Evolutionary conservation across 306 rosid species (phyloP), one percentile per base, ranked within the genome.

Genomic region (Canavalia gladiata): DNA sequence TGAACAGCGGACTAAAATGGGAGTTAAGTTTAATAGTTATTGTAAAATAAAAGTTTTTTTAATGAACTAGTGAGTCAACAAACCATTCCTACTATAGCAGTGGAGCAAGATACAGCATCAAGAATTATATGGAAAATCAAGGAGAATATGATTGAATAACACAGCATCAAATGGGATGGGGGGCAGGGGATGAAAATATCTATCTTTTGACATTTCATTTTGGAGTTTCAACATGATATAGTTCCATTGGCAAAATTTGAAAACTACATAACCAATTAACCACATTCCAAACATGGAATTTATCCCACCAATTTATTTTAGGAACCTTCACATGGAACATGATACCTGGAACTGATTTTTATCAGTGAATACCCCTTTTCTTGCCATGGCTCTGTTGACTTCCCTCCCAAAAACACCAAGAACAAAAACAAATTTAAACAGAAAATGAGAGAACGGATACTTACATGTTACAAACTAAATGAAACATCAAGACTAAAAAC

Each of bases 301-400:
- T 46, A 46, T 43, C 25, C 35, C 2, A 75, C 4, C 42, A 50
- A 46, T 28, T 9, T 5, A 77, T 31, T 64, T 66, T 52, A 41
- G 42, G 31, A 59, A 31, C 9, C 13, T 31, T 69, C 9, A 52
- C 37, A 42, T 54, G 4, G 55, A 31, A 54, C 60, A 81, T 74
- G 33, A 42, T 29, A 30, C 55, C 28, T 4, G 37, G 35, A 49
- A 49, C 11, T 60, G 42, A 59, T 59, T 47, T 57, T 18, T n/a
- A 59, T 5, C 5, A 25, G 11, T 30, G 58, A 54, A 78, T 68
- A 55, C 11, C 47, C 66, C 34, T 51, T 78, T 68, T 79, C 63
- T 25, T 46, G 39, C 55, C 54, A 46, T 46, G 52, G 51, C 29
- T 71, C 39, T 30, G 52, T 33, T 51, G 35, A 31, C 30, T 56